These are phyloP conservation scores for Heracleum sosnowskyi DNA, from an alignment of 129 eudicot genomes.

Conservation along the genomic window DNA sequence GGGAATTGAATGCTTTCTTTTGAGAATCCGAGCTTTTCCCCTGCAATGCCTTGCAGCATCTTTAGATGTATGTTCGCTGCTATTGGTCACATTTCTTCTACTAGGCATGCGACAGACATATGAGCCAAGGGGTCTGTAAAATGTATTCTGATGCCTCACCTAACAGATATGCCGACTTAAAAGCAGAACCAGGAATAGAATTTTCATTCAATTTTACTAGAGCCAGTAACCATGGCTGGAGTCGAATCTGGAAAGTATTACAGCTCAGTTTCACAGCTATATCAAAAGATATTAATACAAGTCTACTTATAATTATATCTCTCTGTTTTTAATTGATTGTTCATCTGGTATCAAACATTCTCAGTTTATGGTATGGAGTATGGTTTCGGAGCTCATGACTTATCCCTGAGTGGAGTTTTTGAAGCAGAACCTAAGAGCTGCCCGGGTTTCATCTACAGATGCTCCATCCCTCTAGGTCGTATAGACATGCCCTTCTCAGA, in stretches of 20 bases:
- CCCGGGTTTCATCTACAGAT: conserved; percentile 73
- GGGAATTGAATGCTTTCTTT: not conserved
- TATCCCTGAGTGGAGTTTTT: conserved; percentile 74
- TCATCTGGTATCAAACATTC: conserved; percentile 5
- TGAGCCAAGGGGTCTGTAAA: not conserved
- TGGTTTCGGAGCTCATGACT: conserved; percentile 88
- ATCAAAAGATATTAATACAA: not conserved
- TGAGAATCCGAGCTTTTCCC: not conserved
- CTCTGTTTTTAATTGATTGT: not conserved
- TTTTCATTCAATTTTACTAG: not conserved
- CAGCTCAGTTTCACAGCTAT: not conserved
- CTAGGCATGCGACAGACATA: not conserved
- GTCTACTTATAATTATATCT: not conserved
- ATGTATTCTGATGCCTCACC: not conserved
- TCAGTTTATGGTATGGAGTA: conserved; percentile 88
- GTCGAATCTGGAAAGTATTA: not conserved
- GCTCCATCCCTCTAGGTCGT: conserved; percentile 57
- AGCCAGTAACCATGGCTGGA: not conserved
- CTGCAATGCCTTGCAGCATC: not conserved
- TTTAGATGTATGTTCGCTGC: not conserved
- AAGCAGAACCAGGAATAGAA: not conserved
- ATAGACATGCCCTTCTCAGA: conserved; percentile 47
- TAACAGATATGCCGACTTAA: not conserved
- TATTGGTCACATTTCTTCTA: not conserved
- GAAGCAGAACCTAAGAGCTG: conserved; percentile 85